A percentile compares a stretch with the other conserved stretches of the same genome.
Evolutionary conservation across 441 rosid species (phyloP).

Genomic region (Eugenia klotzschiana): DNA sequence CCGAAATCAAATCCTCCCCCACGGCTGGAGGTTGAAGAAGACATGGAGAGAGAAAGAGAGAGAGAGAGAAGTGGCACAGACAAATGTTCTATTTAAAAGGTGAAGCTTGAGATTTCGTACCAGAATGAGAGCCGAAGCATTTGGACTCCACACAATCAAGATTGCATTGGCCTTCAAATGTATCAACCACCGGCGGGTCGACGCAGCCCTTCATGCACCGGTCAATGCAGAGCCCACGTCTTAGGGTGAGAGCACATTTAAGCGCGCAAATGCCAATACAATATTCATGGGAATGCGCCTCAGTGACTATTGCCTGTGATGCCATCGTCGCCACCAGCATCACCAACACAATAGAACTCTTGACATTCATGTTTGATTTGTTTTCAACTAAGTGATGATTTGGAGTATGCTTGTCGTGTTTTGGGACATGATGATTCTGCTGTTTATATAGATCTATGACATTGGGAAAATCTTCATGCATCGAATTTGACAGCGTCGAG

Average conservation of each 20-base stretch:
- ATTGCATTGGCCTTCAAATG: not conserved
- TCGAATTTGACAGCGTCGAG: too few species aligned
- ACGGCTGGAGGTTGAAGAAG: not conserved
- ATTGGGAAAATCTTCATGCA: not conserved
- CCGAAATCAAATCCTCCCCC: too few species aligned
- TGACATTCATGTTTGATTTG: not conserved
- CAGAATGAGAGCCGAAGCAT: not conserved
- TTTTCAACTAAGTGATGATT: not conserved
- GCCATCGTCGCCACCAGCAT: not conserved
- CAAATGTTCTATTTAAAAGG: not conserved
- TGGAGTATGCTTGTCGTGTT: not conserved
- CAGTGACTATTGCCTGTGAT: not conserved
- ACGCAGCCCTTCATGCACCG: too few species aligned
- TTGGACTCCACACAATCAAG: not conserved
- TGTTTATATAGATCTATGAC: not conserved
- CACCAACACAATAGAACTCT: not conserved
- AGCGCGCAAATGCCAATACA: too few species aligned
- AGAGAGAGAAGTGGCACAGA: not conserved
- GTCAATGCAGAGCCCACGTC: rapidly evolving
- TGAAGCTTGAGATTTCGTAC: too few species aligned
- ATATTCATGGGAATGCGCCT: not conserved
- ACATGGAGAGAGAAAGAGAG: too few species aligned
- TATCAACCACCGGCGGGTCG: not conserved
- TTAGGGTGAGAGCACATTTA: too few species aligned
- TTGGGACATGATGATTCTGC: not conserved